A percentile compares a stretch with the other conserved stretches of the same genome.
Conservation (phyloP, 2,329 filamentous ascomycete species). For the Botrytis fragariae region DNA sequence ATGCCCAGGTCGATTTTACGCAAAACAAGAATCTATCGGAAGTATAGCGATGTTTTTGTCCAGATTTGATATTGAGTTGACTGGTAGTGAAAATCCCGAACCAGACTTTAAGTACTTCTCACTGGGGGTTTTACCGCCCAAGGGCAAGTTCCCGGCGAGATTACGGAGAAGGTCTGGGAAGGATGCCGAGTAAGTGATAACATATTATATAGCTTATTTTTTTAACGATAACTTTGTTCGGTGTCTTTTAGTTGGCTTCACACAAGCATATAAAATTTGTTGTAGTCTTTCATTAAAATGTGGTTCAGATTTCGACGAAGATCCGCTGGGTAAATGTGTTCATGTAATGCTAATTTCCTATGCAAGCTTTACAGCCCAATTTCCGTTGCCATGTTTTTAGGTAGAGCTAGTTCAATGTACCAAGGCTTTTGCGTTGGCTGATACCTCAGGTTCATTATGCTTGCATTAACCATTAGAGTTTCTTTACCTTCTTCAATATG, state of each 20-base stretch:
- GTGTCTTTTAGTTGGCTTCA: background rate
- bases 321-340: too few species aligned
- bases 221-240: background rate
- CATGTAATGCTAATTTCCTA: background rate
- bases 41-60: conserved; percentile 37
- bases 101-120: conserved; percentile 28
- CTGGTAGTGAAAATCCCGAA: conserved; percentile 10
- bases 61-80: conserved; percentile 38
- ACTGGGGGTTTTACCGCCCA: conserved; percentile 29
- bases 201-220: background rate
- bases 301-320: background rate
- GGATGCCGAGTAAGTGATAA: background rate
- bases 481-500: conserved; percentile 20
- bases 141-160: conserved; percentile 23
- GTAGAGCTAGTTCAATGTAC: conserved; percentile 29
- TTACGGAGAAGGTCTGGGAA: conserved; percentile 22
- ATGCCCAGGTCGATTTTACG: conserved; percentile 41
- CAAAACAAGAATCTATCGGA: conserved; percentile 40
- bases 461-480: conserved; percentile 51
- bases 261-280: background rate
- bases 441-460: conserved; percentile 48
- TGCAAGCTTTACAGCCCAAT: background rate
- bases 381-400: background rate
- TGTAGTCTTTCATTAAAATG: background rate
- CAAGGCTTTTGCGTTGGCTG: conserved; percentile 50